Evolutionary conservation across 345 rosid genomes (phyloP).

Genomic region (Brassica cretica): DNA sequence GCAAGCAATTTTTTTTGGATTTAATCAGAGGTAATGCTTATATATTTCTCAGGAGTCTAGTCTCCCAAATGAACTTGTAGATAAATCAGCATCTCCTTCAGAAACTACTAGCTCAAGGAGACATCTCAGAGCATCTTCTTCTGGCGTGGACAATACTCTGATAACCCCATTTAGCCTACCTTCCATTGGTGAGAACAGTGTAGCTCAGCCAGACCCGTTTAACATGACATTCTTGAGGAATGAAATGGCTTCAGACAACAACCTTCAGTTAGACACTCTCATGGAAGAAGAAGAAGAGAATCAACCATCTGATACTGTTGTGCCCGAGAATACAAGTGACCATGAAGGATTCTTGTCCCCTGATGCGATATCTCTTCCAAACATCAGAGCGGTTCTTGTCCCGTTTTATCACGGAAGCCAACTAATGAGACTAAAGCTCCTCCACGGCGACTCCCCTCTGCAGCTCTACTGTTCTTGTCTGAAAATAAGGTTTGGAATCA

Average conservation of each 20-base stretch:
- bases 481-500: constrained; percentile 66
- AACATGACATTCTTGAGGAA: constrained; percentile 51
- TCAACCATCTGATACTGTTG: constrained; percentile 35
- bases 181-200: constrained; percentile 35
- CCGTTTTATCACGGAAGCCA: constrained; percentile 55
- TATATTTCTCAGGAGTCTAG: constrained; percentile 68
- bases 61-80: constrained; percentile 57
- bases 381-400: constrained; percentile 52
- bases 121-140: constrained; percentile 45
- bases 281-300: constrained; percentile 64
- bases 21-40: constrained; percentile 5
- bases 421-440: constrained; percentile 47
- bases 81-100: constrained; percentile 53
- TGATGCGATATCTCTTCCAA: constrained; percentile 50
- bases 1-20: not conserved
- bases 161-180: constrained; percentile 39
- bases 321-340: constrained; percentile 46
- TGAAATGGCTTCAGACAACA: constrained; percentile 43
- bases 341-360: constrained; percentile 52
- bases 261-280: constrained; percentile 47
- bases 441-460: constrained; percentile 46
- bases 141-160: constrained; percentile 29
- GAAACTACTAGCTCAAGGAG: constrained; percentile 64
- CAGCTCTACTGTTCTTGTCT: constrained; percentile 58
- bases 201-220: constrained; percentile 48